A percentile compares a stretch with the other conserved stretches of the same genome.
phyloP scores from a whole-genome alignment of 805 yeast genomes.

The Suhomyces xylopsoci region DNA sequence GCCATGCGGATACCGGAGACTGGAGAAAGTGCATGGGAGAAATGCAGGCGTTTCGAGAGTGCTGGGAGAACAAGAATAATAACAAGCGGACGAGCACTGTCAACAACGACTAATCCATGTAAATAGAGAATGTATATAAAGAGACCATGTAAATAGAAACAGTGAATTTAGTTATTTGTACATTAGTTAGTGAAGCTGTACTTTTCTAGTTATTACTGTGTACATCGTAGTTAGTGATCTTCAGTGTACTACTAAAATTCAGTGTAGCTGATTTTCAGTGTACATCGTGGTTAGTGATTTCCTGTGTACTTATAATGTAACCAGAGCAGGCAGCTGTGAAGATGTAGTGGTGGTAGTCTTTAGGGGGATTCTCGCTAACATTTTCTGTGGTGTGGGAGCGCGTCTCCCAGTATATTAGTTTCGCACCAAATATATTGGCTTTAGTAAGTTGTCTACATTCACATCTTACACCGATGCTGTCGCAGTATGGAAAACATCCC shows the following conservation, averaged over 20 bases:
- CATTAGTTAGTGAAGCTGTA: too few species aligned
- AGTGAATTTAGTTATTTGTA: too few species aligned
- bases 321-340: too few species aligned
- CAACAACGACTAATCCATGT: slow-evolving; percentile 17
- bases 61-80: slow-evolving; percentile 62
- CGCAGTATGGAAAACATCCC: slow-evolving; percentile 8
- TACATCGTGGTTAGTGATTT: too few species aligned
- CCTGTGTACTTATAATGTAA: too few species aligned
- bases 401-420: neutral
- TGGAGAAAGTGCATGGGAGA: slow-evolving; percentile 39
- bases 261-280: too few species aligned
- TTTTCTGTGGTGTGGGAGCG: too few species aligned
- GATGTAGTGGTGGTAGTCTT: neutral
- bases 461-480: neutral
- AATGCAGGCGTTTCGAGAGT: slow-evolving; percentile 56
- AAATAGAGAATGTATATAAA: neutral
- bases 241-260: too few species aligned
- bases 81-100: slow-evolving; percentile 46
- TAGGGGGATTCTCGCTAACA: neutral
- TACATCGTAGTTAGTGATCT: too few species aligned
- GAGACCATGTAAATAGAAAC: too few species aligned
- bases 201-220: too few species aligned
- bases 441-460: too few species aligned
- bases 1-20: slow-evolving; percentile 47
- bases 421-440: neutral